Percentiles rank a stretch among this genome's conserved stretches.
Evolutionary conservation across 371 early-diverging fungal genomes (phyloP).

Genomic region (Rhizopus arrhizus): DNA sequence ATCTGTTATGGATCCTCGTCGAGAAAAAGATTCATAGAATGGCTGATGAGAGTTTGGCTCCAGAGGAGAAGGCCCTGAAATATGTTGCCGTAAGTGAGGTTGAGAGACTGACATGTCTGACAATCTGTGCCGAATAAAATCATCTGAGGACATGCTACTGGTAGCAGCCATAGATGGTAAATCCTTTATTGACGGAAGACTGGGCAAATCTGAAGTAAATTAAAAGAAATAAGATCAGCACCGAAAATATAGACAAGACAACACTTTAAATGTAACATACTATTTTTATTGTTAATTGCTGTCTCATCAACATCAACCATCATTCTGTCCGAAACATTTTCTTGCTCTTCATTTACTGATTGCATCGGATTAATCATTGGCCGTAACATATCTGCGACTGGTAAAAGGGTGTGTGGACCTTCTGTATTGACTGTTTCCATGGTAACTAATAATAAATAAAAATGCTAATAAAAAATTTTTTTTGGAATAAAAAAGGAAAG

Average conservation of each 20-base stretch:
- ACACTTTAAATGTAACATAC: background rate
- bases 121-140: slow-evolving; percentile 48
- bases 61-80: slow-evolving; percentile 24
- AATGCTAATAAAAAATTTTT: slow-evolving; percentile 4
- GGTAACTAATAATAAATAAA: slow-evolving; percentile 3
- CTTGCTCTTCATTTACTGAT: background rate
- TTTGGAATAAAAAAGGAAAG: slow-evolving; percentile 12
- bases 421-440: slow-evolving; percentile 4
- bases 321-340: slow-evolving; percentile 19
- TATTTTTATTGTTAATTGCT: background rate
- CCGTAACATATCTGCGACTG: slow-evolving; percentile 22
- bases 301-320: slow-evolving; percentile 14
- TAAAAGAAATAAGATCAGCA: no score
- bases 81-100: slow-evolving; percentile 6
- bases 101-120: slow-evolving; percentile 48
- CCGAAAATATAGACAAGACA: no score
- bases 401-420: slow-evolving; percentile 25
- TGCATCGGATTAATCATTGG: background rate
- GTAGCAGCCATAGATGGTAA: background rate
- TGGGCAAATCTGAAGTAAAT: background rate
- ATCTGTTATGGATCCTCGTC: slow-evolving; percentile 47
- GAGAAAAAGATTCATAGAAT: slow-evolving; percentile 31
- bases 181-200: slow-evolving; percentile 4
- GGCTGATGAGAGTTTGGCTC: slow-evolving; percentile 38
- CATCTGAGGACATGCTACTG: slow-evolving; percentile 33